Percentiles rank a stretch among this genome's conserved stretches.
These are phyloP conservation scores for Trametes coccinea DNA, from an alignment of 768 basidiomycete genomes.

Conservation along the genomic window DNA sequence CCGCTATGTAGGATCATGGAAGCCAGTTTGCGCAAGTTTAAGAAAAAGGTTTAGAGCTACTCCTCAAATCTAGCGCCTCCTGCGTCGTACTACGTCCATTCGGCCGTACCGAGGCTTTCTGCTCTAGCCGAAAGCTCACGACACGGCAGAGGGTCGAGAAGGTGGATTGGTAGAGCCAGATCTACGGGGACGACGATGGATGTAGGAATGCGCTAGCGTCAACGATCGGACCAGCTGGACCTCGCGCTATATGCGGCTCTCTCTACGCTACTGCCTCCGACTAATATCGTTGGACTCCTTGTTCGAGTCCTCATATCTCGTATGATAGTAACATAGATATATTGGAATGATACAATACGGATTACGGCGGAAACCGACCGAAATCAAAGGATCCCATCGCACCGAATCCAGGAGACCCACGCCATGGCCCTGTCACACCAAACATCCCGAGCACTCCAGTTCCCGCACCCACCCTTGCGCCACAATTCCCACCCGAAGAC, in stretches of 20 bases:
- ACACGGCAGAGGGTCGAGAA: too few species aligned
- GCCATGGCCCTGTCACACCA: too few species aligned
- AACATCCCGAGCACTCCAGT: not conserved
- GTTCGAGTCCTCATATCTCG: not conserved
- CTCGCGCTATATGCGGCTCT: too few species aligned
- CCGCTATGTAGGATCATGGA: slow-evolving; percentile 20
- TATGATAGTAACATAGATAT: not conserved
- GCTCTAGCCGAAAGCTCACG: not conserved
- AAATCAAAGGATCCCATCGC: not conserved
- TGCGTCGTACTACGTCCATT: not conserved
- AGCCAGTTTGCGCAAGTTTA: slow-evolving; percentile 24
- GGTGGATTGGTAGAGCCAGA: too few species aligned
- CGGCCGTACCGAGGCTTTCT: not conserved
- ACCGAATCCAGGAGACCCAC: not conserved
- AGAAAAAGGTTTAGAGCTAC: not conserved
- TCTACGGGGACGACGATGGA: too few species aligned
- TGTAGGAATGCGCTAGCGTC: too few species aligned
- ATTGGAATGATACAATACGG: not conserved
- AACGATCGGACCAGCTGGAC: too few species aligned
- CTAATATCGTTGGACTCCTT: too few species aligned
- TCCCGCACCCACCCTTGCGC: not conserved
- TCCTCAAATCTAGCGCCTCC: not conserved
- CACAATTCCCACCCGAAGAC: not conserved
- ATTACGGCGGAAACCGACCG: not conserved
- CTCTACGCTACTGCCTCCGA: too few species aligned